These are phyloP conservation scores for Saccharomycopsis malanga DNA, from an alignment of 805 yeast genomes.

Conservation along the genomic window DNA sequence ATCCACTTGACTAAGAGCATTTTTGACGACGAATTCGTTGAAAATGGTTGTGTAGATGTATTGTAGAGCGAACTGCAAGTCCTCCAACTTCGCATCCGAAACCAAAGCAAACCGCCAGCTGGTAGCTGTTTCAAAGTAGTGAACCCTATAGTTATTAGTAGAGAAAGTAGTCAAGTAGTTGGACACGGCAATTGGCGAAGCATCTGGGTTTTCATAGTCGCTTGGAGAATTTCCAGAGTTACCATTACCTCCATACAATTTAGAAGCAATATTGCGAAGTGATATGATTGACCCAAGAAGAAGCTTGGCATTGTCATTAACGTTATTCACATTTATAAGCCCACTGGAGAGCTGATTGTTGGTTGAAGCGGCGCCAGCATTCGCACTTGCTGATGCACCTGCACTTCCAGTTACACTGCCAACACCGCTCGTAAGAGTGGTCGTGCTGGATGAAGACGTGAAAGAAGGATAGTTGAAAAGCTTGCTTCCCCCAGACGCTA, in stretches of 20 bases:
- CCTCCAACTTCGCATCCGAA: conserved; percentile 56
- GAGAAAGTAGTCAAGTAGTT: conserved; percentile 46
- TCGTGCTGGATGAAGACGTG: conserved; percentile 1
- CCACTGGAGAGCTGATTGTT: conserved; percentile 27
- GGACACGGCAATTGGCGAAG: conserved; percentile 15
- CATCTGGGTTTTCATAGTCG: conserved; percentile 1
- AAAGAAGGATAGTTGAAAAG: conserved; percentile 14
- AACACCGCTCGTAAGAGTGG: too few species aligned
- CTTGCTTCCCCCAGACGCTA: conserved; percentile 24
- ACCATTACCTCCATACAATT: conserved; percentile 28
- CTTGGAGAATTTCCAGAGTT: neutral
- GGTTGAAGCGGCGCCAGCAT: neutral
- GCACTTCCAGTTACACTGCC: conserved; percentile 10
- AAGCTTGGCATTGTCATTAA: conserved; percentile 68
- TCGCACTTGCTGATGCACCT: neutral
- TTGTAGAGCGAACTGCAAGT: conserved; percentile 47
- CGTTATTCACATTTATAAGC: conserved; percentile 45
- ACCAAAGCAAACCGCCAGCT: conserved; percentile 70
- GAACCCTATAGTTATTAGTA: conserved; percentile 75
- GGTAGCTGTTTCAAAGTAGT: conserved; percentile 71
- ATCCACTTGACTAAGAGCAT: conserved; percentile 54
- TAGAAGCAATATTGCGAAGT: conserved; percentile 65
- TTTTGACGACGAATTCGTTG: conserved; percentile 54
- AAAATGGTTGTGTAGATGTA: conserved; percentile 55
- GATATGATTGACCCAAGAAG: conserved; percentile 83